Conservation (phyloP, 768 basidiomycete species). For the Amanita inopinata region DNA sequence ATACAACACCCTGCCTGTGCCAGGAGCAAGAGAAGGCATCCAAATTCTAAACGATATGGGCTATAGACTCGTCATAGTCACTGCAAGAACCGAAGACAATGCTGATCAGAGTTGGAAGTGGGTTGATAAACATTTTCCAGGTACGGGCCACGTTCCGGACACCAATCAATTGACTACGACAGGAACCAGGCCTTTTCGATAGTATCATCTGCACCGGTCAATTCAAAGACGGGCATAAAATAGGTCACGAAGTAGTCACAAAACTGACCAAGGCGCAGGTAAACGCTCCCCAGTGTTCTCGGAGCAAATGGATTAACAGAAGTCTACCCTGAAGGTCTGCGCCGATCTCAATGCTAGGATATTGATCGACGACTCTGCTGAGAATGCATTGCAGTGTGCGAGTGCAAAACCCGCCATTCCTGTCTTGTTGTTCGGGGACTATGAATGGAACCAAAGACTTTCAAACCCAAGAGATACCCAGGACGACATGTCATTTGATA, state of each 20-base stretch:
- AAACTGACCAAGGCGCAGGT: constrained; percentile 68
- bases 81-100: constrained; percentile 51
- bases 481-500: constrained; percentile 47
- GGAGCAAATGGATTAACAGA: background rate
- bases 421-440: constrained; percentile 66
- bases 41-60: constrained; percentile 50
- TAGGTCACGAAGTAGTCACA: constrained; percentile 34
- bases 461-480: constrained; percentile 33
- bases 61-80: constrained; percentile 63
- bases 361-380: constrained; percentile 73
- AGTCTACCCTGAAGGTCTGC: constrained; percentile 39
- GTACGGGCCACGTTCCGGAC: constrained; percentile 19
- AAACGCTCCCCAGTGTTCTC: constrained; percentile 9
- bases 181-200: constrained; percentile 35
- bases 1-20: constrained; percentile 38
- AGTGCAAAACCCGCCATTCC: constrained; percentile 38
- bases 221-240: constrained; percentile 45
- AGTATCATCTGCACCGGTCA: constrained; percentile 67
- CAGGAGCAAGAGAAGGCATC: constrained; percentile 52
- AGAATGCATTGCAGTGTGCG: constrained; percentile 60
- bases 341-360: constrained; percentile 50
- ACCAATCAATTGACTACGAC: background rate
- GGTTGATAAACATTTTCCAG: constrained; percentile 57
- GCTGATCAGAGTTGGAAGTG: constrained; percentile 56
- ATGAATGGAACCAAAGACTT: constrained; percentile 63